These are phyloP conservation scores for Naganishia kalamii DNA, from an alignment of 768 basidiomycete species.

Conservation along the genomic window DNA sequence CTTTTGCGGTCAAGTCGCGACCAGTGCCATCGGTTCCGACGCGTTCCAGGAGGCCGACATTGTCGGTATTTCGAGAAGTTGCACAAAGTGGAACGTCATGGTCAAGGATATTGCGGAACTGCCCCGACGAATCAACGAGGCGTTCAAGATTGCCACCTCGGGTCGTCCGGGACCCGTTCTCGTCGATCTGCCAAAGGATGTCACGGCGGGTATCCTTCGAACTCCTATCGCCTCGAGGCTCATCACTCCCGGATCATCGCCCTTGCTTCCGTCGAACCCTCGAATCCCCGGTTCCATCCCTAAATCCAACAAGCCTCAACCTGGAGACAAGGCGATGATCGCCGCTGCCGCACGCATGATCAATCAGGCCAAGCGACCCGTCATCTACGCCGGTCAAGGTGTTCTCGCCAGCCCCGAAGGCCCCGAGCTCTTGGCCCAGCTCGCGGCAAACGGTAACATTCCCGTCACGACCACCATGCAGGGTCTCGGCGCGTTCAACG, in stretches of 20 bases:
- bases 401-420: constrained; percentile 75
- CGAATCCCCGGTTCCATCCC: constrained; percentile 47
- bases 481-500: constrained; percentile 92
- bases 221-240: constrained; percentile 77
- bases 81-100: constrained; percentile 99
- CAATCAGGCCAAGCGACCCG: constrained; percentile 79
- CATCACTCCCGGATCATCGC: constrained; percentile 71
- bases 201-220: constrained; percentile 85
- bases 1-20: constrained; percentile 96
- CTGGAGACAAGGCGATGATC: constrained; percentile 63
- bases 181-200: constrained; percentile 97
- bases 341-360: constrained; percentile 80
- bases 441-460: constrained; percentile 80
- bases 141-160: constrained; percentile 96
- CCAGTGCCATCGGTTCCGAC: constrained; percentile 96
- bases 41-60: constrained; percentile 98
- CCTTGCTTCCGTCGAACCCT: constrained; percentile 45
- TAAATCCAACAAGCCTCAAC: constrained; percentile 48
- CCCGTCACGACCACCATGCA: constrained; percentile 96
- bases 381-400: constrained; percentile 91
- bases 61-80: constrained; percentile 89
- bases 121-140: constrained; percentile 92
- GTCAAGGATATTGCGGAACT: constrained; percentile 94
- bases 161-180: constrained; percentile 96
- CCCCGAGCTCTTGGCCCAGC: constrained; percentile 69